Base-by-base conservation (phyloP, 371 early-diverging fungal genomes). In the Cladochytrium tenue region DNA sequence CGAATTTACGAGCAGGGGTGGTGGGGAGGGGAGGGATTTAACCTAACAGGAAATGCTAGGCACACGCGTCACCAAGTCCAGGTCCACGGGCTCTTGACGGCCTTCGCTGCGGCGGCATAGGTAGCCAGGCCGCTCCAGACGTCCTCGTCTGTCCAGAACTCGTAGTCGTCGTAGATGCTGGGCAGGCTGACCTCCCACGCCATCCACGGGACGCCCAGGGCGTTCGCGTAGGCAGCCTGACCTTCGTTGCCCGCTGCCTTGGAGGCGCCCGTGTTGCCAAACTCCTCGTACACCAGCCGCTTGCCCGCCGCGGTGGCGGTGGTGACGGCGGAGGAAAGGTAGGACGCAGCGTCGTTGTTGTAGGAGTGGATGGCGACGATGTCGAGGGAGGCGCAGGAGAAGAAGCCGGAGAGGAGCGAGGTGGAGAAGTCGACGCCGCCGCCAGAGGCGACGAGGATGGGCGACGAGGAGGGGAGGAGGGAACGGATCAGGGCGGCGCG, bases 321-420 rank as follows among this genome's bases (percentile, higher is more conserved):
- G 13, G 43, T 20, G 13, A 43, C 43, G 20, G 20, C 43, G 13
- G 13, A 7, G 43, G 43, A 7, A 7, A 43, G 43, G 13, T 20
- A 20, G 13, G 43, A 7, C 43, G 13, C 43, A 20, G 13, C 43
- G 43, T 43, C 43, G 13, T 7, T 13, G 7, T 20, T 32, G 53
- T 63, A 63, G 13, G 32, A 23, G 31, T 63, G 64, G 10, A 64
- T 17, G 10, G 65, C 58, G 28, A 64, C 32, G 4, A 64, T 30
- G 32, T 64, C 65, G 3, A 64, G 20, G 1, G 58, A 56, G 17
- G n/a, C 20, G 50, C 65, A 64, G 5, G 31, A 17, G 32, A 64
- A 43, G 51, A 56, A 51, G n/a, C 51, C 17, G 15, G n/a, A 23
- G 5, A 58, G 23, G 5, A 58, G 7, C 30, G 65, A 32, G 20